phyloP scores from a whole-genome alignment of 2,329 filamentous ascomycete species.

The Calonectria pseudoturangicola region DNA sequence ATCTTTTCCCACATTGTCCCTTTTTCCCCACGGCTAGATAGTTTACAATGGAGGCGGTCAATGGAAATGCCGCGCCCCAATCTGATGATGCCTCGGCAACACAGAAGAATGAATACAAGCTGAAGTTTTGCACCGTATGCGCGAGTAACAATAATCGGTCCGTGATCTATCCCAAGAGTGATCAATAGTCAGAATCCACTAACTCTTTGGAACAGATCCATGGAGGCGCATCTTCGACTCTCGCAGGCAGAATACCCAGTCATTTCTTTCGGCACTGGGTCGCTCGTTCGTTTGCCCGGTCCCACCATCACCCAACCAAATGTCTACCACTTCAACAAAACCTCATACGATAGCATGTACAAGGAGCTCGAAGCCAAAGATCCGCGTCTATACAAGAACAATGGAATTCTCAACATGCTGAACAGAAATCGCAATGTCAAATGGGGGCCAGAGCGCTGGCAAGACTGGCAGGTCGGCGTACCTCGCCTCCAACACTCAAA shows the following conservation, averaged over 20 bases:
- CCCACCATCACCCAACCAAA: constrained; percentile 95
- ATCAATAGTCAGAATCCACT: constrained; percentile 24
- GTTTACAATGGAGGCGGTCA: constrained; percentile 64
- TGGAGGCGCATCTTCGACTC: constrained; percentile 98
- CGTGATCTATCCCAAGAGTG: constrained; percentile 48
- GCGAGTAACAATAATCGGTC: constrained; percentile 98
- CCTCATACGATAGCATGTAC: constrained; percentile 96
- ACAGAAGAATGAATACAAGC: constrained; percentile 81
- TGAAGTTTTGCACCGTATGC: constrained; percentile 99
- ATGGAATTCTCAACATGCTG: constrained; percentile 96
- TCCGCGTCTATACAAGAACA: constrained; percentile 88
- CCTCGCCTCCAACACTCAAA: constrained; percentile 85
- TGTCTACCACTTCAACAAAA: constrained; percentile 98
- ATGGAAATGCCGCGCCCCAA: constrained; percentile 60
- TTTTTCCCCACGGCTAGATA: constrained; percentile 47
- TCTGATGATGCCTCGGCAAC: constrained; percentile 68
- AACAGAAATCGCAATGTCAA: constrained; percentile 94
- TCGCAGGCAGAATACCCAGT: constrained; percentile 93
- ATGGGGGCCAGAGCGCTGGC: constrained; percentile 96
- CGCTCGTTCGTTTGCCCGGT: constrained; percentile 92
- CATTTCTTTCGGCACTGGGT: constrained; percentile 97
- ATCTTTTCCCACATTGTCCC: constrained; percentile 35
- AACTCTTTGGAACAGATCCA: constrained; percentile 64
- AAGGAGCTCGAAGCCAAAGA: constrained; percentile 93
- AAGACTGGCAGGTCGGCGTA: constrained; percentile 94